Evolutionary conservation across 2,329 filamentous ascomycete genomes (phyloP).

Genomic region (Graphilbum fragrans): DNA sequence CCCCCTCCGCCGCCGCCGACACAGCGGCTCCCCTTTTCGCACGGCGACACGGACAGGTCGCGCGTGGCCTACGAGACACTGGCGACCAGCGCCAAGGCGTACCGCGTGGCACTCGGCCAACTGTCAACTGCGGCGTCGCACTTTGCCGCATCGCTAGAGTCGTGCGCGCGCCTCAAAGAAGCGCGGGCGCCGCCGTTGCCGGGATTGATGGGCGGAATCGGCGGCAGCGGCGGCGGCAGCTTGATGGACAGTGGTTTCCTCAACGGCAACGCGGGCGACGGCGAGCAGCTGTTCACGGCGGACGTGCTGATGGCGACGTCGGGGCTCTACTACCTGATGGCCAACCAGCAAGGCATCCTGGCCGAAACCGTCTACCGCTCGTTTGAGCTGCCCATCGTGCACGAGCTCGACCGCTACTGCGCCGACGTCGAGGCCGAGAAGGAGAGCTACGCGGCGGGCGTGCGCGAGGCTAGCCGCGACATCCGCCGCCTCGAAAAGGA

Average conservation of each 20-base stretch:
- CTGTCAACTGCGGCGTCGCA: slow-evolving; percentile 49
- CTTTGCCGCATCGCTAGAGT: slow-evolving; percentile 53
- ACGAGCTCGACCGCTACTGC: slow-evolving; percentile 56
- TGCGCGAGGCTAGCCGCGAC: slow-evolving; percentile 43
- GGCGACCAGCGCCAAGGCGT: slow-evolving; percentile 48
- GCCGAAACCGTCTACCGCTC: slow-evolving; percentile 55
- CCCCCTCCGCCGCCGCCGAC: slow-evolving; percentile 47
- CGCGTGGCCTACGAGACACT: slow-evolving; percentile 52
- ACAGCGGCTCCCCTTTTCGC: slow-evolving; percentile 44
- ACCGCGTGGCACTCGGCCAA: slow-evolving; percentile 48
- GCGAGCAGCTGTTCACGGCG: slow-evolving; percentile 43
- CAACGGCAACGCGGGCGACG: slow-evolving; percentile 31
- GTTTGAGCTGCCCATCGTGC: slow-evolving; percentile 57
- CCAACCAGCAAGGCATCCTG: slow-evolving; percentile 59
- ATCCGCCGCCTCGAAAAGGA: slow-evolving; percentile 55
- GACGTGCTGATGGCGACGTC: slow-evolving; percentile 50
- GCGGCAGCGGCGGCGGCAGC: slow-evolving; percentile 11
- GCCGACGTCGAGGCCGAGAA: slow-evolving; percentile 53
- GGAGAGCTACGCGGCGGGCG: slow-evolving; percentile 42
- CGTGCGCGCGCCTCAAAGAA: slow-evolving; percentile 57
- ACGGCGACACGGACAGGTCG: slow-evolving; percentile 49
- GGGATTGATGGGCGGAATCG: slow-evolving; percentile 14
- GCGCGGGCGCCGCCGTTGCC: slow-evolving; percentile 39
- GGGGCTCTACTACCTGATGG: slow-evolving; percentile 54
- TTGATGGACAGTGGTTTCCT: background rate